Conservation (phyloP, 2,329 filamentous ascomycete species). For the Blastomyces percursus region DNA sequence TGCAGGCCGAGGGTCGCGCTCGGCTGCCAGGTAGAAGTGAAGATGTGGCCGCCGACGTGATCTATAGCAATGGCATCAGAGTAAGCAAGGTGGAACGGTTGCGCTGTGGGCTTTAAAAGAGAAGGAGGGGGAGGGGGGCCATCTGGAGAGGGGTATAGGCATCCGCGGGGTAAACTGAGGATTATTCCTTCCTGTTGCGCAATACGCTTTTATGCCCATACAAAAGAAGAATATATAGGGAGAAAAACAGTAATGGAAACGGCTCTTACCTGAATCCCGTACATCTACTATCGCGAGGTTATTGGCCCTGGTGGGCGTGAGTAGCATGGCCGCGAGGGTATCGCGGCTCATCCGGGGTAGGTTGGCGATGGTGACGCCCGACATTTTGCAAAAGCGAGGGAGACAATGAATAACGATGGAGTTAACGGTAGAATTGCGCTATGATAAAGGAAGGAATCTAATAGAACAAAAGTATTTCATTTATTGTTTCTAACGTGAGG, state of each 20-base stretch:
- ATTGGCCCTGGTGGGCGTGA: constrained; percentile 38
- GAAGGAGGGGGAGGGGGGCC: neutral
- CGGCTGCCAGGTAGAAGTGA: constrained; percentile 63
- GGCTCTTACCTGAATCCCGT: constrained; percentile 57
- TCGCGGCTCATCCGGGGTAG: constrained; percentile 59
- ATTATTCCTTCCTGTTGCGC: neutral
- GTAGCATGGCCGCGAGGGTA: constrained; percentile 55
- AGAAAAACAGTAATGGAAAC: constrained; percentile 14
- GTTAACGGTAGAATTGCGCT: neutral
- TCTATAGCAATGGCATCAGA: constrained; percentile 41
- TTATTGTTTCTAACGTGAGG: neutral
- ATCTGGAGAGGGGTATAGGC: neutral
- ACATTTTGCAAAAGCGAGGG: constrained; percentile 25
- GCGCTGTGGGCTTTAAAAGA: neutral
- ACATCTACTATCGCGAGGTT: constrained; percentile 73
- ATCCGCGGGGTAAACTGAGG: neutral
- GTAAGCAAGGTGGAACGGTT: neutral
- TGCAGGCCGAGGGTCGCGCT: constrained; percentile 60
- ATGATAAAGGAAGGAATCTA: neutral
- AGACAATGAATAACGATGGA: neutral
- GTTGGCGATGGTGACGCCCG: constrained; percentile 49
- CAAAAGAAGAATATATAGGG: neutral
- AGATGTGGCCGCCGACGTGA: constrained; percentile 83
- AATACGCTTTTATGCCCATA: too few species aligned
- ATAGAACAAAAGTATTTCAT: neutral